These are phyloP conservation scores for Saccharomyces cerevisiae DNA, from an alignment of 805 yeast genomes.

Conservation along the genomic window DNA sequence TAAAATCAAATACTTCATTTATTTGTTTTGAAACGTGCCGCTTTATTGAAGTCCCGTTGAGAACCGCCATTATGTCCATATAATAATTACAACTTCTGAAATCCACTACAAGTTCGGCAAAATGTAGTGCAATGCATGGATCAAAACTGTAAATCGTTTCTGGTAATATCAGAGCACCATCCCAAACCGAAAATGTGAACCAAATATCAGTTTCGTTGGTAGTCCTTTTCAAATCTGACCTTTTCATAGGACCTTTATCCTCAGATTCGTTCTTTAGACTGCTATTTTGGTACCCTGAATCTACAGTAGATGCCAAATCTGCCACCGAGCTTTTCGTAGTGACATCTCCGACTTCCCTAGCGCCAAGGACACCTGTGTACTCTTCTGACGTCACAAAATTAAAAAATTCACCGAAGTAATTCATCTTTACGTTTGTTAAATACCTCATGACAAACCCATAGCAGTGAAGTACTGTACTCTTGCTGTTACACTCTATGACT, in stretches of 20 bases:
- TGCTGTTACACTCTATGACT: conserved; percentile 55
- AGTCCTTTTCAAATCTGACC: conserved; percentile 33
- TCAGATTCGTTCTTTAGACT: neutral
- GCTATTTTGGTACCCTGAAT: neutral
- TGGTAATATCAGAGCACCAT: conserved; percentile 70
- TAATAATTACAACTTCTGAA: conserved; percentile 84
- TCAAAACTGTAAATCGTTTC: conserved; percentile 56
- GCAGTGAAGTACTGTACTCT: conserved; percentile 56
- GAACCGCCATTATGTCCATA: conserved; percentile 79
- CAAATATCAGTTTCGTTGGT: conserved; percentile 74
- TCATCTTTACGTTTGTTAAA: conserved; percentile 68
- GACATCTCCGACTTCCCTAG: conserved; percentile 4
- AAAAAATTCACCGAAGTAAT: conserved; percentile 82
- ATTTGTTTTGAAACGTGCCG: conserved; percentile 10
- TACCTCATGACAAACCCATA: conserved; percentile 77
- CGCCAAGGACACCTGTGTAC: conserved; percentile 35
- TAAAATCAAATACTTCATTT: conserved; percentile 21
- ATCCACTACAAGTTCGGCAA: conserved; percentile 65
- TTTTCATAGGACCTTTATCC: conserved; percentile 4
- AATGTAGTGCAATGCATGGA: conserved; percentile 52
- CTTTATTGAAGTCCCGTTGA: conserved; percentile 13
- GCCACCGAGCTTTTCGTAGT: conserved; percentile 2
- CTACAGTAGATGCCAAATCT: conserved; percentile 1
- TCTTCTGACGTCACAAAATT: conserved; percentile 84
- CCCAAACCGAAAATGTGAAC: conserved; percentile 59